Evolutionary conservation across 306 rosid genomes (phyloP).

Genomic region (Glycine soja): DNA sequence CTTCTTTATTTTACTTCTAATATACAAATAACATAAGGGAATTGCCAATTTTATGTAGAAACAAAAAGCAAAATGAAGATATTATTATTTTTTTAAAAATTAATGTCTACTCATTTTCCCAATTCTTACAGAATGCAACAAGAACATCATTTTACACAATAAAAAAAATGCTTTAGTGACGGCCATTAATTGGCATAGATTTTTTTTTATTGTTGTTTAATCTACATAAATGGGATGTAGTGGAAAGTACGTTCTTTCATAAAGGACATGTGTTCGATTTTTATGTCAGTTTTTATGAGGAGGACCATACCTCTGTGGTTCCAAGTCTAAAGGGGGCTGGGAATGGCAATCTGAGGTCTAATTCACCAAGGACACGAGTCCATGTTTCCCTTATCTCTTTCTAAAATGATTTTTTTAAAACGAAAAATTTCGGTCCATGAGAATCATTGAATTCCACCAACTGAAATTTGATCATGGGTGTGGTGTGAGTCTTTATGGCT

Average conservation of each 20-base stretch:
- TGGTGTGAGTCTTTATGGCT: conserved; percentile 29
- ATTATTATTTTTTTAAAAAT: no score
- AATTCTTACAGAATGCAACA: no score
- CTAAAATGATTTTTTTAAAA: not conserved
- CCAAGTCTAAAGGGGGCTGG: not conserved
- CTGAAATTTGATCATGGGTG: conserved; percentile 30
- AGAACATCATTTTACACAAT: no score
- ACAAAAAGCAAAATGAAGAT: not conserved
- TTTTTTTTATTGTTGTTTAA: not conserved
- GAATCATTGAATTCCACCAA: conserved; percentile 43
- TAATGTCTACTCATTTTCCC: not conserved
- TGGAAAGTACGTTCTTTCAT: not conserved
- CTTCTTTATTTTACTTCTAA: not conserved
- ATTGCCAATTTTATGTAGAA: not conserved
- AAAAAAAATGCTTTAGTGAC: not conserved
- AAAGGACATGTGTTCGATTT: conserved; percentile 16
- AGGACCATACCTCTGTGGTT: conserved; percentile 21
- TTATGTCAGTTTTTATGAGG: not conserved
- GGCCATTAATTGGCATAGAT: not conserved
- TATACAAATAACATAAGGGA: not conserved
- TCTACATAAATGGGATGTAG: not conserved
- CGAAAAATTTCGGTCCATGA: not conserved
- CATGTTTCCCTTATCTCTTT: conserved; percentile 22
- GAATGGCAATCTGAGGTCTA: not conserved
- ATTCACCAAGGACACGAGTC: not conserved